These are phyloP conservation scores for Talaromyces sp. DNA, from an alignment of 2,329 filamentous ascomycete species.

Conservation along the genomic window DNA sequence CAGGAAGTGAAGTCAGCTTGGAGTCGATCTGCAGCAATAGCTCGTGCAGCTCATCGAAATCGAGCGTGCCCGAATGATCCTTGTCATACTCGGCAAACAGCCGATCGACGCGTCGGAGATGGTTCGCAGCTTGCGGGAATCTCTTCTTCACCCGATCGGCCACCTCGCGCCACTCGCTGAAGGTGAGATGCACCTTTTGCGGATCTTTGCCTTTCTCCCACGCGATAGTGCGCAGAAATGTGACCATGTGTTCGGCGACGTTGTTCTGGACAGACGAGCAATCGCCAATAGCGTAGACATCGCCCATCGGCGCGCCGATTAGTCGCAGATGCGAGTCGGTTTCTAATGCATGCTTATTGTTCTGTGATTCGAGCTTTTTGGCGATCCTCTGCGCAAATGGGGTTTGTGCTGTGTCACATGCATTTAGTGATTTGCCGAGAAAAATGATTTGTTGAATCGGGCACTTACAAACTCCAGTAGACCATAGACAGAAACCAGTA, in stretches of 20 bases:
- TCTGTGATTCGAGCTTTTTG: slow-evolving; percentile 71
- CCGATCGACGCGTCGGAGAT: slow-evolving; percentile 82
- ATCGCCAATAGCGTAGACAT: slow-evolving; percentile 95
- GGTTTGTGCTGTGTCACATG: slow-evolving; percentile 56
- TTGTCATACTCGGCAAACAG: slow-evolving; percentile 90
- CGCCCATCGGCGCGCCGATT: slow-evolving; percentile 80
- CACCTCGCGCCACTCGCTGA: slow-evolving; percentile 80
- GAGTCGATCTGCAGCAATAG: slow-evolving; percentile 87
- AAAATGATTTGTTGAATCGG: neutral
- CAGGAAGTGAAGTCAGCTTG: slow-evolving; percentile 89
- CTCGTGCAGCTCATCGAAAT: slow-evolving; percentile 86
- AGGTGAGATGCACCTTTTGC: slow-evolving; percentile 78
- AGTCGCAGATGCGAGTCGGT: slow-evolving; percentile 91
- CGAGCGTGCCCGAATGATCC: slow-evolving; percentile 86
- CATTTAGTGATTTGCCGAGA: neutral
- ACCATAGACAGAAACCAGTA: slow-evolving; percentile 96
- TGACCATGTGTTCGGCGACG: slow-evolving; percentile 81
- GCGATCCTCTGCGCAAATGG: slow-evolving; percentile 73
- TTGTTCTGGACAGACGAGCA: slow-evolving; percentile 98
- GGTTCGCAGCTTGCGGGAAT: slow-evolving; percentile 84
- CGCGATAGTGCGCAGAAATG: slow-evolving; percentile 80
- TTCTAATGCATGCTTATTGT: slow-evolving; percentile 85
- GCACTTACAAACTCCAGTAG: slow-evolving; percentile 69
- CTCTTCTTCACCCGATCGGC: slow-evolving; percentile 78
- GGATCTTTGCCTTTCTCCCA: slow-evolving; percentile 91